Percentiles rank a stretch among this genome's conserved stretches.
Evolutionary conservation across 805 yeast species (phyloP).

Genomic region (Suhomyces pyralidae): DNA sequence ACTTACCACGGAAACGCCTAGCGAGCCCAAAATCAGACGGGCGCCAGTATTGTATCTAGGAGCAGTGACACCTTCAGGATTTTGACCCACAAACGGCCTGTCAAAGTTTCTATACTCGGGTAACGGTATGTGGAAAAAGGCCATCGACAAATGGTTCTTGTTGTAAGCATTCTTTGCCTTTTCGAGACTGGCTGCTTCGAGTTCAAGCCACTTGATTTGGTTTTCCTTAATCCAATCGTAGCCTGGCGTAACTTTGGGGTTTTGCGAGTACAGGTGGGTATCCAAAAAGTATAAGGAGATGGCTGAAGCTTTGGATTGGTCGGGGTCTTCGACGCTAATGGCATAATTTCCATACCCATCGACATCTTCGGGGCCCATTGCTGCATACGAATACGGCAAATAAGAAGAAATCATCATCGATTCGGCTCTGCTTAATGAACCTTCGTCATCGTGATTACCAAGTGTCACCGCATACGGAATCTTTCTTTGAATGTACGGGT

Average conservation of each 20-base stretch:
- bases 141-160: constrained; percentile 64
- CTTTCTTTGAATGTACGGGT: constrained; percentile 60
- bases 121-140: constrained; percentile 91
- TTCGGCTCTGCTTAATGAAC: constrained; percentile 57
- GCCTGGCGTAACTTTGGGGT: constrained; percentile 67
- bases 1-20: constrained; percentile 70
- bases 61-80: constrained; percentile 74
- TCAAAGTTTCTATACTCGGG: constrained; percentile 67
- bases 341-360: constrained; percentile 85
- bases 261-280: constrained; percentile 71
- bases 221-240: constrained; percentile 81
- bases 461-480: constrained; percentile 84
- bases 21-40: constrained; percentile 50
- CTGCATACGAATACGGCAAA: constrained; percentile 68
- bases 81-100: constrained; percentile 55
- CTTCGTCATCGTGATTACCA: constrained; percentile 96
- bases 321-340: constrained; percentile 49
- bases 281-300: constrained; percentile 75
- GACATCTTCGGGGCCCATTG: constrained; percentile 60
- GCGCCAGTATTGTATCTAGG: constrained; percentile 71
- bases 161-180: constrained; percentile 31
- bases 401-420: constrained; percentile 53
- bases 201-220: constrained; percentile 59
- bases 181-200: constrained; percentile 24
- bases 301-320: constrained; percentile 34